Evolutionary conservation across 257 asterid species (phyloP).

Genomic region (Henckelia pumila): DNA sequence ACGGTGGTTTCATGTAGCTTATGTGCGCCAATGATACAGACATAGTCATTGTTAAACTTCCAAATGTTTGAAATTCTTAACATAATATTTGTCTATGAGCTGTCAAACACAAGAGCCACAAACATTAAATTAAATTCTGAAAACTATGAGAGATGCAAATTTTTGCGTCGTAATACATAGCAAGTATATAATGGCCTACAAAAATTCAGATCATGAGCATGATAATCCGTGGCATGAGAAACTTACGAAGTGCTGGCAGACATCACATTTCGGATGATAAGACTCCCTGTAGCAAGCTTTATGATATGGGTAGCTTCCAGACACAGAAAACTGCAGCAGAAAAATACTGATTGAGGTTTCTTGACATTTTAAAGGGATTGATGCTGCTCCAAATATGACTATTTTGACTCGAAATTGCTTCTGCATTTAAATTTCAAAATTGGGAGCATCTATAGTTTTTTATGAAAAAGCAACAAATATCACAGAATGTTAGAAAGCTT

Average conservation of each 20-base stretch:
- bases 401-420: not conserved
- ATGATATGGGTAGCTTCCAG: slow-evolving; percentile 76
- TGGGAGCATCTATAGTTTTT: not conserved
- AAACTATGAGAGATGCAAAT: too few species aligned
- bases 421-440: not conserved
- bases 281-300: slow-evolving; percentile 90
- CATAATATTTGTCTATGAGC: too few species aligned
- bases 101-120: too few species aligned
- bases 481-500: not conserved
- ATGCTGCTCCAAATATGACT: slow-evolving; percentile 1
- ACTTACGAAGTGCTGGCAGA: slow-evolving; percentile 89
- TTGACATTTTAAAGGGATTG: not conserved
- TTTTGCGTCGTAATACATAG: not conserved
- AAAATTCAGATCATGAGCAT: slow-evolving; percentile 10
- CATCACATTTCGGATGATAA: slow-evolving; percentile 89
- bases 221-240: slow-evolving; percentile 7
- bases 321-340: slow-evolving; percentile 74
- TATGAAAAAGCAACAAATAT: not conserved
- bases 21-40: too few species aligned
- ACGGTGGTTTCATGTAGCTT: too few species aligned
- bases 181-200: not conserved
- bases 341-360: slow-evolving; percentile 21
- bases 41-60: too few species aligned
- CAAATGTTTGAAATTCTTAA: too few species aligned
- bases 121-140: too few species aligned